A percentile compares a stretch with the other conserved stretches of the same genome.
Evolutionary conservation across 768 basidiomycete genomes (phyloP).

Genomic region (Hericium coralloides): DNA sequence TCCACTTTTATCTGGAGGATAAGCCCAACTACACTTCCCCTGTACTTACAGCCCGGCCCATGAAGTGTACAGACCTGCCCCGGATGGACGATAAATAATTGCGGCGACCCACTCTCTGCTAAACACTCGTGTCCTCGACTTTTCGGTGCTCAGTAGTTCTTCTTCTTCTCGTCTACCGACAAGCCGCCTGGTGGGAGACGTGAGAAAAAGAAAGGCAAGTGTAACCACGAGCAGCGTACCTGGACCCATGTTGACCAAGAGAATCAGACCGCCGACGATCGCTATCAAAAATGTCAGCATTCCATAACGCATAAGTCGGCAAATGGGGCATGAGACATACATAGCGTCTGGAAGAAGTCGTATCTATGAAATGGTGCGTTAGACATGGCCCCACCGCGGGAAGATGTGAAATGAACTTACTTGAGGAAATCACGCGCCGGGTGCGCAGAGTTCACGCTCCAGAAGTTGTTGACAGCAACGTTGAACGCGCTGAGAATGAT

Average conservation of each 20-base stretch:
- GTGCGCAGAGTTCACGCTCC: constrained; percentile 86
- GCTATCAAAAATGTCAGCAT: constrained; percentile 30
- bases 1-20: no score
- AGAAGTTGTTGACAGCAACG: constrained; percentile 98
- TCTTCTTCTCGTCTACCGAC: constrained; percentile 99
- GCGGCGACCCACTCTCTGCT: not conserved
- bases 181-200: constrained; percentile 55
- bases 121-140: not conserved
- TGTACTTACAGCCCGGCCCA: no score
- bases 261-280: constrained; percentile 94
- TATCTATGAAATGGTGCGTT: constrained; percentile 43
- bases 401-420: constrained; percentile 27
- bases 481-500: constrained; percentile 90
- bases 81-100: no score
- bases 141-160: constrained; percentile 50
- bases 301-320: not conserved
- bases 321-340: constrained; percentile 24
- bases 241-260: constrained; percentile 97
- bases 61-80: no score
- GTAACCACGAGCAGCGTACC: constrained; percentile 36
- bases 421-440: constrained; percentile 98
- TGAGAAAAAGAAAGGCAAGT: not conserved
- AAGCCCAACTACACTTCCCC: no score
- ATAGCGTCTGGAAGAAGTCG: constrained; percentile 98
- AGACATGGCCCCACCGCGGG: constrained; percentile 16